Conservation (phyloP, 495 filamentous ascomycete genomes). For the Peziza echinospora region DNA sequence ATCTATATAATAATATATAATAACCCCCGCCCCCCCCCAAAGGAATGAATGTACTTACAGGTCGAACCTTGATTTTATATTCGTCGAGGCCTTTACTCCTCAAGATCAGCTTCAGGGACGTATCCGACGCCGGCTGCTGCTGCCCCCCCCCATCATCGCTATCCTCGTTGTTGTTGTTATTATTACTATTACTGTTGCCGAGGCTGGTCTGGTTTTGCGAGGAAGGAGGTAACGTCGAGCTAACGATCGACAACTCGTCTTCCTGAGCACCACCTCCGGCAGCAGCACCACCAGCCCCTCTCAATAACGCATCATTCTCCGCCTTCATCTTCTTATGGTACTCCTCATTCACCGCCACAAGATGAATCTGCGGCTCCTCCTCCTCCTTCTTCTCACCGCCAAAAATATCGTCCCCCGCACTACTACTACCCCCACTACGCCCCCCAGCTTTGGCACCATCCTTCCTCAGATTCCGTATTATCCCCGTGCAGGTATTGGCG, state of each 20-base stretch:
- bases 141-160: too few relatives aligned
- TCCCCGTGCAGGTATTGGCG: background rate
- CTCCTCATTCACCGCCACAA: background rate
- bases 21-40: too few relatives aligned
- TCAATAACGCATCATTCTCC: too few relatives aligned
- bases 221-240: too few relatives aligned
- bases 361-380: background rate
- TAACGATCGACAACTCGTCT: background rate
- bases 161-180: background rate
- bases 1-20: too few relatives aligned
- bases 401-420: background rate
- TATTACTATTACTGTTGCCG: background rate
- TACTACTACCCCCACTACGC: background rate
- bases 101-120: background rate
- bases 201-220: background rate
- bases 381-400: too few relatives aligned
- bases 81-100: background rate
- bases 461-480: background rate
- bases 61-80: background rate
- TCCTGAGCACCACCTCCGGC: background rate
- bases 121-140: too few relatives aligned
- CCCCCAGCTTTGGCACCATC: background rate
- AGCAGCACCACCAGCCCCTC: background rate
- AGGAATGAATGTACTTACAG: too few relatives aligned
- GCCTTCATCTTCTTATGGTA: background rate